These are phyloP conservation scores for Hypoxylon sp. DNA, from an alignment of 2,329 filamentous ascomycete species.

Conservation along the genomic window DNA sequence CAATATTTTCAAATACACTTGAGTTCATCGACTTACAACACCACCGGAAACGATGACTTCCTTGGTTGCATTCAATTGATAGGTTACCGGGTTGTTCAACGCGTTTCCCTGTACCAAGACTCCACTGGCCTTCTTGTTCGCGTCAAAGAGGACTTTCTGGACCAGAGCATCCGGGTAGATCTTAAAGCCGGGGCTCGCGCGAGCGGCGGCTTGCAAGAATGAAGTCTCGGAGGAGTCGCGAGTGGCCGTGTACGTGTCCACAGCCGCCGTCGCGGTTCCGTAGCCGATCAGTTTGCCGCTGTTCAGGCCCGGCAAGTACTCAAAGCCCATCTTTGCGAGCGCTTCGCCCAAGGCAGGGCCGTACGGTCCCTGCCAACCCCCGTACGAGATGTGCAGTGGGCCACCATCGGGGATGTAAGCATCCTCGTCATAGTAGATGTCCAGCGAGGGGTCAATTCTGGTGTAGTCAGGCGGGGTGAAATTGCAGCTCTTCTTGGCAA, in stretches of 20 bases:
- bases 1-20: not conserved
- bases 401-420: conserved; percentile 2
- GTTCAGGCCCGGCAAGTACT: not conserved
- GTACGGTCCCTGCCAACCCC: not conserved
- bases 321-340: not conserved
- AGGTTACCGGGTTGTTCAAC: not conserved
- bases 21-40: conserved; percentile 49
- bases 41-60: conserved; percentile 54
- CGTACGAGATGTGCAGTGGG: not conserved
- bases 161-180: not conserved
- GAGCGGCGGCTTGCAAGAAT: not conserved
- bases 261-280: not conserved
- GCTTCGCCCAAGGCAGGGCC: not conserved
- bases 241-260: not conserved
- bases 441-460: conserved; percentile 1
- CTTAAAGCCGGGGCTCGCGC: not conserved
- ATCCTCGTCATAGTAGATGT: not conserved
- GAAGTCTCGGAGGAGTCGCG: conserved; percentile 3
- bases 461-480: not conserved
- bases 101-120: conserved; percentile 1
- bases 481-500: not conserved
- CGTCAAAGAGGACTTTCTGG: not conserved
- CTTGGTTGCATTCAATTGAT: conserved; percentile 13
- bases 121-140: not conserved
- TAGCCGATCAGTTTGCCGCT: conserved; percentile 1